Evolutionary conservation across 192 early-diverging fungal species (phyloP).

Genomic region (Oehlia diaphana): DNA sequence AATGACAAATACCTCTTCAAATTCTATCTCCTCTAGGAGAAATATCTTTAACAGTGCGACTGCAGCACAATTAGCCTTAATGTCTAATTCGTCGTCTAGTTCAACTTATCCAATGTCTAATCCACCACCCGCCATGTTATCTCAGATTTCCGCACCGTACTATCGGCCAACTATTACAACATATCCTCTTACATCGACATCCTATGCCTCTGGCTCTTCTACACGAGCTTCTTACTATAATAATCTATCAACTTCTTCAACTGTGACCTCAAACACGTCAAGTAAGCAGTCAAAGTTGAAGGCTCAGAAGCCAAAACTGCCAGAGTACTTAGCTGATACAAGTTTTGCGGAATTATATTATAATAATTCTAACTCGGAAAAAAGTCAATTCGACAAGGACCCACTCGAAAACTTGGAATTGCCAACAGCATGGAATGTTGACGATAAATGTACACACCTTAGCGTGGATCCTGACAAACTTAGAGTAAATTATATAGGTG

Average conservation of each 20-base stretch:
- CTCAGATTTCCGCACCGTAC: not conserved
- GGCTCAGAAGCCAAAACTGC: not conserved
- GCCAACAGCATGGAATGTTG: slow-evolving; percentile 61
- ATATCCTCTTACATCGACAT: not conserved
- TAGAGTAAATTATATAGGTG: slow-evolving; percentile 57
- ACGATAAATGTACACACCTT: slow-evolving; percentile 55
- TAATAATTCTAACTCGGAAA: not conserved
- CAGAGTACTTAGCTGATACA: slow-evolving; percentile 28
- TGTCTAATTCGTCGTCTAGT: not conserved
- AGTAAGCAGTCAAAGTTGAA: slow-evolving; percentile 2
- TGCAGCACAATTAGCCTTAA: slow-evolving; percentile 7
- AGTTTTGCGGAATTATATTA: slow-evolving; percentile 23
- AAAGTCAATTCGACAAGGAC: not conserved
- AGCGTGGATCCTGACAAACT: slow-evolving; percentile 45
- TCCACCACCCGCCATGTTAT: not conserved
- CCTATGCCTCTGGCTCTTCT: not conserved
- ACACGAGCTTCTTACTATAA: not conserved
- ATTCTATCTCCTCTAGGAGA: slow-evolving; percentile 12
- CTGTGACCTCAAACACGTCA: not conserved
- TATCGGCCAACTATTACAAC: not conserved
- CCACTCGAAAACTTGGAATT: slow-evolving; percentile 32
- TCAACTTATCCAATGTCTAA: not conserved
- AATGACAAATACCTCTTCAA: slow-evolving; percentile 23
- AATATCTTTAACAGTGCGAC: not conserved
- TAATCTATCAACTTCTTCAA: not conserved